A percentile compares a stretch with the other conserved stretches of the same genome.
Evolutionary conservation across 176 grass and related monocot genomes (phyloP).

Genomic region (Oryza glumipatula): DNA sequence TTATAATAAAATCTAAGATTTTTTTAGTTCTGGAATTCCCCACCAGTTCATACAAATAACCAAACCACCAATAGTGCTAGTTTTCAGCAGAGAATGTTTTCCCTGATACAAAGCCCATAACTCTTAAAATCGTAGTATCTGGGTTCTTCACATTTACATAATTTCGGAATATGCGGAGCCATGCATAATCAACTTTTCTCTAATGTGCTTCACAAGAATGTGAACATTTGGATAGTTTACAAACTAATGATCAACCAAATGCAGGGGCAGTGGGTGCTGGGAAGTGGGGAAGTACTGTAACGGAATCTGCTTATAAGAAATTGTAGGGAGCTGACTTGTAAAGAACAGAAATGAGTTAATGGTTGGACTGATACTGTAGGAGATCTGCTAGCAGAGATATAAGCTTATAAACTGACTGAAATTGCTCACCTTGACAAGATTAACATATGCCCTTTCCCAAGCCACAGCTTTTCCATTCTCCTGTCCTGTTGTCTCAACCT

Average conservation of each 20-base stretch:
- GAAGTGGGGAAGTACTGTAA: slow-evolving; percentile 14
- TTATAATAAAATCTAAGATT: too few species aligned
- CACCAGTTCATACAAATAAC: too few species aligned
- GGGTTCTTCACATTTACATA: background rate
- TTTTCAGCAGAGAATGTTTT: too few species aligned
- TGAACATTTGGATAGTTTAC: slow-evolving; percentile 14
- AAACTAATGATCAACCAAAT: slow-evolving; percentile 2
- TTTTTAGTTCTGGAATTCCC: too few species aligned
- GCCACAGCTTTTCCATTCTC: slow-evolving; percentile 80
- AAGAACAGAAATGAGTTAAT: slow-evolving; percentile 5
- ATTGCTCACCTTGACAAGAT: slow-evolving; percentile 72
- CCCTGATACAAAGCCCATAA: slow-evolving; percentile 8
- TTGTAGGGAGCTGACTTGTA: background rate
- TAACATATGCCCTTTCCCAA: slow-evolving; percentile 94
- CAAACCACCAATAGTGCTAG: too few species aligned
- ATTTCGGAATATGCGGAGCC: slow-evolving; percentile 29
- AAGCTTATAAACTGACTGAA: slow-evolving; percentile 36
- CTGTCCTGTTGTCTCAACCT: slow-evolving; percentile 66
- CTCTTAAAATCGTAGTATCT: slow-evolving; percentile 17
- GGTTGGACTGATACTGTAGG: slow-evolving; percentile 10
- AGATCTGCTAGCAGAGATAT: slow-evolving; percentile 15
- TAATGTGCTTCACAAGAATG: slow-evolving; percentile 30
- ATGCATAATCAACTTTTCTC: slow-evolving; percentile 24
- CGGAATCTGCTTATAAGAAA: slow-evolving; percentile 9
- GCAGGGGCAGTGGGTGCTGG: too few species aligned